Percentiles rank a stretch among this genome's conserved stretches.
phyloP scores from a whole-genome alignment of 176 grass and related monocot genomes.

The Zea luxurians region DNA sequence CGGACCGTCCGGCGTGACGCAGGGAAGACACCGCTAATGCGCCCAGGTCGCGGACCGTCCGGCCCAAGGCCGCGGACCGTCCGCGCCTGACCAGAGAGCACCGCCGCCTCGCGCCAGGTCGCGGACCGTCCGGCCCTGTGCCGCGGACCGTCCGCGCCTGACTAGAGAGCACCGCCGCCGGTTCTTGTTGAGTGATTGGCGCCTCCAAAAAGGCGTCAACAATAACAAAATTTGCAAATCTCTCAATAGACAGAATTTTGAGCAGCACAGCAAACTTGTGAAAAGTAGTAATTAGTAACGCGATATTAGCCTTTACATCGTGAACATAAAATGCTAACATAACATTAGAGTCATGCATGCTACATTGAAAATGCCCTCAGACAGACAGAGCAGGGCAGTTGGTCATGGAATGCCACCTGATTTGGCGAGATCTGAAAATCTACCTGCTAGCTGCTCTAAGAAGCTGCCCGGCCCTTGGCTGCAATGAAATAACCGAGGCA shows the following conservation, averaged over 20 bases:
- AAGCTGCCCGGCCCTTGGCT: constrained; percentile 34
- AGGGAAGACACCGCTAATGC: no score
- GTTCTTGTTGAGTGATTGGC: no score
- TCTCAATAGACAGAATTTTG: neutral
- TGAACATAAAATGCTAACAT: neutral
- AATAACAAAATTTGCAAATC: no score
- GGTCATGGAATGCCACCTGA: constrained; percentile 26
- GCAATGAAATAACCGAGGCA: constrained; percentile 33
- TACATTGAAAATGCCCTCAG: neutral
- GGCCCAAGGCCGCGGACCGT: no score
- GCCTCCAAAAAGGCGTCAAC: no score
- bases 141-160: no score
- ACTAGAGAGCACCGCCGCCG: no score
- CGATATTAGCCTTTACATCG: constrained; percentile 23
- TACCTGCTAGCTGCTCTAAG: constrained; percentile 17
- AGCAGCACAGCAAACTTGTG: neutral
- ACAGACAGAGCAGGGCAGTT: neutral
- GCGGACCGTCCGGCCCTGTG: no score
- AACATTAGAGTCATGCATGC: constrained; percentile 12
- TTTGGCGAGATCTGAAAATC: neutral
- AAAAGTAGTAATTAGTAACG: neutral
- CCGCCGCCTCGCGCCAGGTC: no score
- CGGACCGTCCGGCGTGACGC: no score
- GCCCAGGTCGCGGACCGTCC: no score
- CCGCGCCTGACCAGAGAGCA: no score